Evolutionary conservation across 1,284 basidiomycete species (phyloP).

Genomic region (Tremellales sp.): DNA sequence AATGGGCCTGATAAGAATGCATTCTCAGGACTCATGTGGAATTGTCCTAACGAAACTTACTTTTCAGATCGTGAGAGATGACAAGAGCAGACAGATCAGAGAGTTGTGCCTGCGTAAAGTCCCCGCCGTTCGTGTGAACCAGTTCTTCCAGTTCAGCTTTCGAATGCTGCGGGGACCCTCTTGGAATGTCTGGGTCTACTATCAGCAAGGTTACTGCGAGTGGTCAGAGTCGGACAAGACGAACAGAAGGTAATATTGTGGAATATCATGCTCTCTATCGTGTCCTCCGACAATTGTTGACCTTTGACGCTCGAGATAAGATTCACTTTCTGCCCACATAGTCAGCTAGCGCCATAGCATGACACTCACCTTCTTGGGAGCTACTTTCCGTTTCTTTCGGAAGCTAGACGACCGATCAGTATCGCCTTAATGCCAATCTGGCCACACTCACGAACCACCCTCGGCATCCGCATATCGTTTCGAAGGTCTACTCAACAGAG

Average conservation of each 20-base stretch:
- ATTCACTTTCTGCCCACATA: conserved; percentile 50
- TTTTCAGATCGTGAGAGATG: conserved; percentile 41
- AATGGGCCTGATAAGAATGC: conserved; percentile 28
- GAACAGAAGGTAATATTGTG: conserved; percentile 71
- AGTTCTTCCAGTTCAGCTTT: conserved; percentile 42
- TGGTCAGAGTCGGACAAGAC: conserved; percentile 31
- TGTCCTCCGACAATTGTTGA: conserved; percentile 58
- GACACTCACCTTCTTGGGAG: conserved; percentile 18
- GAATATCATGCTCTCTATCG: conserved; percentile 64
- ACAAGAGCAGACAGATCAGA: conserved; percentile 54
- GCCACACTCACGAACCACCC: conserved; percentile 31
- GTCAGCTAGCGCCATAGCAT: neutral
- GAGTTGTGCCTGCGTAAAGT: conserved; percentile 57
- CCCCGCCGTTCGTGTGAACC: conserved; percentile 72
- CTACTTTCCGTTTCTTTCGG: conserved; percentile 30
- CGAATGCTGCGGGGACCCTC: conserved; percentile 51
- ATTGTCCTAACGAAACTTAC: conserved; percentile 24
- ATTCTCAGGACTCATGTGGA: neutral
- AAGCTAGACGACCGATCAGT: conserved; percentile 13
- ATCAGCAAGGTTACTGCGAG: neutral
- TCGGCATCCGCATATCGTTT: conserved; percentile 41
- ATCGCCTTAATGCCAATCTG: neutral
- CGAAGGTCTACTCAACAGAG: conserved; percentile 33
- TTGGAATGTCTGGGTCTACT: conserved; percentile 57
- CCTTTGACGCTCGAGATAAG: conserved; percentile 65